Percentiles rank a stretch among this genome's conserved stretches.
These are phyloP conservation scores for Aotearoamyces nothofagi DNA, from an alignment of 2,329 filamentous ascomycete species.

Conservation along the genomic window DNA sequence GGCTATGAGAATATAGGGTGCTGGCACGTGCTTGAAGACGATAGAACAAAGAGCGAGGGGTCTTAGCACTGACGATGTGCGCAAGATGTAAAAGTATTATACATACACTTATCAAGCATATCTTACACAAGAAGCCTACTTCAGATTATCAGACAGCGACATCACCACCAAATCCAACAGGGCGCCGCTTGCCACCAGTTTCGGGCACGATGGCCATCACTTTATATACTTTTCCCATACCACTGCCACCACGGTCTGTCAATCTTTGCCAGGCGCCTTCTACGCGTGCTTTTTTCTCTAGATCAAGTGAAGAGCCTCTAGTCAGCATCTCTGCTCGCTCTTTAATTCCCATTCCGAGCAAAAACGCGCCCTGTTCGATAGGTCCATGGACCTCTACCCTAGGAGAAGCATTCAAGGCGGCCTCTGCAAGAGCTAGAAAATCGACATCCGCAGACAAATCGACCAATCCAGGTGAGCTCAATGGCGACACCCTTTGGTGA, in stretches of 20 bases:
- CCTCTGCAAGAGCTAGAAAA: slow-evolving; percentile 73
- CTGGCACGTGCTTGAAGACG: too few species aligned
- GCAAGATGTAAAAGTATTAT: too few species aligned
- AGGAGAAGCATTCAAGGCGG: slow-evolving; percentile 58
- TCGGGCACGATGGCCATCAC: slow-evolving; percentile 81
- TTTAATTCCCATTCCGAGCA: slow-evolving; percentile 67
- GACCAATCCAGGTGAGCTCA: slow-evolving; percentile 64
- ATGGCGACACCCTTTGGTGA: slow-evolving; percentile 65
- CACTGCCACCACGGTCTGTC: slow-evolving; percentile 65
- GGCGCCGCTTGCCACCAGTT: slow-evolving; percentile 55
- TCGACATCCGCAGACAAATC: slow-evolving; percentile 91
- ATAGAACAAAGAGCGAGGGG: too few species aligned
- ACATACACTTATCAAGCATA: too few species aligned
- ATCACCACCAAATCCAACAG: slow-evolving; percentile 84
- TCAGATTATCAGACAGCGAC: too few species aligned
- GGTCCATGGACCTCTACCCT: slow-evolving; percentile 88
- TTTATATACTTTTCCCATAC: slow-evolving; percentile 94
- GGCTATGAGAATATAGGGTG: too few species aligned
- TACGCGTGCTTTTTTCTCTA: slow-evolving; percentile 42
- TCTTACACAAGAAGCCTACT: too few species aligned
- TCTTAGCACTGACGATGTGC: too few species aligned
- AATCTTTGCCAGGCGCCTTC: slow-evolving; percentile 66
- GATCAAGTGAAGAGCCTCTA: slow-evolving; percentile 26
- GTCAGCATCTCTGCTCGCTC: slow-evolving; percentile 59
- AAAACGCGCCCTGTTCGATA: slow-evolving; percentile 68